phyloP scores from a whole-genome alignment of 768 basidiomycete genomes.

The Suillus placidus region DNA sequence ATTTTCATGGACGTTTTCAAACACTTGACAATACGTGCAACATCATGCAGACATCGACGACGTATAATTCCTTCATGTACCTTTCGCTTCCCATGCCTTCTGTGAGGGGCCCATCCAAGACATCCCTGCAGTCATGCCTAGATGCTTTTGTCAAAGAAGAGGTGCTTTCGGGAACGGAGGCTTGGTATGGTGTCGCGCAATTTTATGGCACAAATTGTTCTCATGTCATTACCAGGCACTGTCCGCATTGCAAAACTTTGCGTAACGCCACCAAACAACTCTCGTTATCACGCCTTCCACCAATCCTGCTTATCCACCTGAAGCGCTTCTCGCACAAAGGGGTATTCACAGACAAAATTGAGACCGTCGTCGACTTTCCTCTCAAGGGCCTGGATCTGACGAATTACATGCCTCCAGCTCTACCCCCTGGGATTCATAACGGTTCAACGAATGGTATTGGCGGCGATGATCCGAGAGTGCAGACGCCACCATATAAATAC shows the following conservation, averaged over 20 bases:
- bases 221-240: slow-evolving; percentile 65
- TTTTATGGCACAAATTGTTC: not conserved
- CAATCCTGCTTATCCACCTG: slow-evolving; percentile 88
- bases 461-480: slow-evolving; percentile 72
- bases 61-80: slow-evolving; percentile 96
- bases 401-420: slow-evolving; percentile 82
- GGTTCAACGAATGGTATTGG: slow-evolving; percentile 42
- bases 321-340: slow-evolving; percentile 93
- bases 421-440: slow-evolving; percentile 65
- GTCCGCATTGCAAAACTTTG: slow-evolving; percentile 89
- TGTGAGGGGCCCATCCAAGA: slow-evolving; percentile 54
- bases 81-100: slow-evolving; percentile 87
- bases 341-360: slow-evolving; percentile 93
- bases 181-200: slow-evolving; percentile 62
- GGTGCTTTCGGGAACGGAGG: slow-evolving; percentile 88
- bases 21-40: slow-evolving; percentile 17
- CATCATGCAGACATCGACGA: slow-evolving; percentile 82
- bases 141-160: slow-evolving; percentile 91
- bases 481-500: slow-evolving; percentile 88
- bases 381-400: slow-evolving; percentile 62
- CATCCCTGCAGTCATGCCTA: slow-evolving; percentile 78
- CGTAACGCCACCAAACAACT: slow-evolving; percentile 86
- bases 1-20: not conserved
- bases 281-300: slow-evolving; percentile 89
- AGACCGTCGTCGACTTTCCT: slow-evolving; percentile 93